Conservation (phyloP, 179 eudicot species). For the Sideroxylon spinosum region DNA sequence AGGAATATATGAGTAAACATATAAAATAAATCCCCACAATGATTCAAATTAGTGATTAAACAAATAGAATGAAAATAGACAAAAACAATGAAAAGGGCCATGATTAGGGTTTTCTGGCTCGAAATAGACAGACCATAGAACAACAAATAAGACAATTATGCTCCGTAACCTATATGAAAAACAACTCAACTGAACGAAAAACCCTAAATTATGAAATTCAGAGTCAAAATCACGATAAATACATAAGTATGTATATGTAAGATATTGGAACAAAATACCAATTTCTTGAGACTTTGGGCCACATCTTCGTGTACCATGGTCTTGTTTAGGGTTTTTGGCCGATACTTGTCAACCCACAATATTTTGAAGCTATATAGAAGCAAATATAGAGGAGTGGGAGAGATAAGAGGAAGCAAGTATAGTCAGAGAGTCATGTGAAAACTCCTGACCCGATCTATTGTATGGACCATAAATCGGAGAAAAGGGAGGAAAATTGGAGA, state of each 20-base stretch:
- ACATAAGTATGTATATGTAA: too few species aligned
- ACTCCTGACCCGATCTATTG: too few species aligned
- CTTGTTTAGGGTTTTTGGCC: constrained; percentile 97
- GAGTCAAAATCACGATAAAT: background rate
- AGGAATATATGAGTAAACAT: too few species aligned
- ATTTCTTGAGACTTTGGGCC: constrained; percentile 79
- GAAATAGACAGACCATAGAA: constrained; percentile 88
- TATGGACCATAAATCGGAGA: too few species aligned
- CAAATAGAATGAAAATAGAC: background rate
- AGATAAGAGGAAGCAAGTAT: constrained; percentile 3
- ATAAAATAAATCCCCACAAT: background rate
- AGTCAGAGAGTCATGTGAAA: too few species aligned
- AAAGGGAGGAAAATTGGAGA: too few species aligned
- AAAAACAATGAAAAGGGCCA: constrained; percentile 44
- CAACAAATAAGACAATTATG: constrained; percentile 90
- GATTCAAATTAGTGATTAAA: background rate
- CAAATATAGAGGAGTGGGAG: background rate
- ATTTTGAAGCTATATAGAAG: constrained; percentile 24
- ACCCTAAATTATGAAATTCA: constrained; percentile 3
- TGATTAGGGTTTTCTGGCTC: constrained; percentile 94
- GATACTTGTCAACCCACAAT: constrained; percentile 98
- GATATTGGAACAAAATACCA: constrained; percentile 33
- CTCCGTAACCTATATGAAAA: constrained; percentile 65
- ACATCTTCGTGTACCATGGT: constrained; percentile 67
- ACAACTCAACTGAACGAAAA: background rate